Evolutionary conservation across 2,329 filamentous ascomycete genomes (phyloP).

Genomic region (Exophiala sp.): DNA sequence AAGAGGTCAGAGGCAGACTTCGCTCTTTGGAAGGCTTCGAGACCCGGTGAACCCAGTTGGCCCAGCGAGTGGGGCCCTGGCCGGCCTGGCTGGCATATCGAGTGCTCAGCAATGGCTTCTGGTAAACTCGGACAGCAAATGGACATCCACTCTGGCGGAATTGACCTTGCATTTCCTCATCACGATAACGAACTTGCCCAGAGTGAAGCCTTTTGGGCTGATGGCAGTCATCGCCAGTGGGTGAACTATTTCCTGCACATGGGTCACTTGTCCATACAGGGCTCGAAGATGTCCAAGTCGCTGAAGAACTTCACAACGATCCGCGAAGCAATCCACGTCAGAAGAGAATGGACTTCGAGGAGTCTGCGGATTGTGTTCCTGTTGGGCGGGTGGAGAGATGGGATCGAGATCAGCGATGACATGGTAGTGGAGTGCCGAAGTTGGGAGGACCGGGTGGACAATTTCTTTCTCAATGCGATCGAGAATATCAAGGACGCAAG

Average conservation of each 20-base stretch:
- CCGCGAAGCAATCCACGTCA: constrained; percentile 65
- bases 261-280: constrained; percentile 84
- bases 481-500: constrained; percentile 52
- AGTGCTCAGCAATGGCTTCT: constrained; percentile 94
- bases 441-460: constrained; percentile 78
- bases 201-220: constrained; percentile 75
- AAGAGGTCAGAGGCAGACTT: constrained; percentile 83
- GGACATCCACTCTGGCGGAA: constrained; percentile 90
- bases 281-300: constrained; percentile 93
- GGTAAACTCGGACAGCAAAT: constrained; percentile 79
- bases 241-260: constrained; percentile 96
- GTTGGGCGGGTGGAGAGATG: constrained; percentile 83
- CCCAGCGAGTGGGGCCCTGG: constrained; percentile 81
- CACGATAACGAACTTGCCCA: constrained; percentile 92
- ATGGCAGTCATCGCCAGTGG: constrained; percentile 62
- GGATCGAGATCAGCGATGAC: constrained; percentile 83
- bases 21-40: constrained; percentile 89
- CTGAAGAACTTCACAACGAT: constrained; percentile 97
- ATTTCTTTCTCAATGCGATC: constrained; percentile 51
- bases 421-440: constrained; percentile 69
- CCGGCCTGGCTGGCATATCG: constrained; percentile 93
- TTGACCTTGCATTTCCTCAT: constrained; percentile 87
- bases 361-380: constrained; percentile 82
- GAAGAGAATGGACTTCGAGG: constrained; percentile 70
- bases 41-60: constrained; percentile 90